Conservation (phyloP, 148 eudicot genomes). For the Gaultheria prostrata region DNA sequence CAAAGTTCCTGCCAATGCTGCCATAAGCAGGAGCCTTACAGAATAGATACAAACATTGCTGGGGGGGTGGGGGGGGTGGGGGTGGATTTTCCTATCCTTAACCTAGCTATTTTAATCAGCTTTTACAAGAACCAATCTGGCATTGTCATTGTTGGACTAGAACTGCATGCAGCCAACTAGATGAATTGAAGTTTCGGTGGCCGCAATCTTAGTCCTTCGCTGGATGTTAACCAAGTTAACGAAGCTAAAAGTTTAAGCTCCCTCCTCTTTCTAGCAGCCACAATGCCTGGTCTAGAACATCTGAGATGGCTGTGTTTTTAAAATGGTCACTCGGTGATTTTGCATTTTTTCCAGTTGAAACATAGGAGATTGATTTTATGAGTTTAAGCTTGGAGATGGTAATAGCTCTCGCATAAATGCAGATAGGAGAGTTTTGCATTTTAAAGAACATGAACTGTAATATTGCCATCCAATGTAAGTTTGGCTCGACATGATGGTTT, state of each 20-base stretch:
- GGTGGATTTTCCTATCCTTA: background rate
- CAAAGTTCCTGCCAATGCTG: background rate
- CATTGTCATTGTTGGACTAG: background rate
- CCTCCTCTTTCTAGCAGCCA: background rate
- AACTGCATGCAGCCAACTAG: background rate
- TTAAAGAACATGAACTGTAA: background rate
- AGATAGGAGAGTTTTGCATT: background rate
- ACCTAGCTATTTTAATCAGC: background rate
- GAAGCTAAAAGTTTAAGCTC: background rate
- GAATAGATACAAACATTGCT: background rate
- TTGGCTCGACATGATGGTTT: background rate
- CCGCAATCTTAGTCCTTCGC: background rate
- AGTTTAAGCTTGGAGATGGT: background rate
- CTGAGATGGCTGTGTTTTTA: background rate
- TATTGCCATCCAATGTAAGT: background rate
- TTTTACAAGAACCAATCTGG: background rate
- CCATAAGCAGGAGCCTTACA: background rate
- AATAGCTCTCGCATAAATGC: background rate
- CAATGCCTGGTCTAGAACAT: background rate
- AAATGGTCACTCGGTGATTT: background rate
- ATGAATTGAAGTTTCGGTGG: background rate
- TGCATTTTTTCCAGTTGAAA: background rate
- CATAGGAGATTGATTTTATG: background rate
- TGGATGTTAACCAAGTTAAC: background rate
- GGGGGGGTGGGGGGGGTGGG: too few relatives aligned